These are phyloP conservation scores for Diaporthe sp. DNA, from an alignment of 2,329 filamentous ascomycete genomes.

Conservation along the genomic window DNA sequence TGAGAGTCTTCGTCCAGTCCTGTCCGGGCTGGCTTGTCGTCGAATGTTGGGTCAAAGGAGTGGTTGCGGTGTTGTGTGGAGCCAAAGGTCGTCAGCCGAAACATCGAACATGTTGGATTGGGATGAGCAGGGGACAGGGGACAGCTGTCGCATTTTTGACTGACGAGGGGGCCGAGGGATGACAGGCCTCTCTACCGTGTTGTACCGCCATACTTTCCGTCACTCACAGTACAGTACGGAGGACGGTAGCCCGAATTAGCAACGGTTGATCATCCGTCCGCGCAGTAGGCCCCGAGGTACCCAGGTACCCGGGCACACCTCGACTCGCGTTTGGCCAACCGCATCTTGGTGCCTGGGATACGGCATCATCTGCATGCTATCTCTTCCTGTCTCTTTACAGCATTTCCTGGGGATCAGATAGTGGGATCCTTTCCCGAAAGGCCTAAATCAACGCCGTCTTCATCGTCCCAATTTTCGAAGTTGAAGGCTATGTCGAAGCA, in stretches of 20 bases:
- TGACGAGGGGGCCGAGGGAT: slow-evolving; percentile 29
- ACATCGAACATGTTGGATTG: slow-evolving; percentile 30
- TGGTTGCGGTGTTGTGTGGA: slow-evolving; percentile 2
- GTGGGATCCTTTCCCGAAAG: neutral
- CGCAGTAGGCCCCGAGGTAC: slow-evolving; percentile 1
- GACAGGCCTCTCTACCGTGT: neutral
- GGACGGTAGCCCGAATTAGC: slow-evolving; percentile 27
- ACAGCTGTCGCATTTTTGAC: slow-evolving; percentile 29
- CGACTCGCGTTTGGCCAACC: neutral
- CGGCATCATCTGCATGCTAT: neutral
- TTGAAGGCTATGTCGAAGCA: neutral
- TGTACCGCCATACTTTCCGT: neutral
- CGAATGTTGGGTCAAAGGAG: slow-evolving; percentile 15
- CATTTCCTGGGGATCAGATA: neutral
- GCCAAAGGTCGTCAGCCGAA: slow-evolving; percentile 28
- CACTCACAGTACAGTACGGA: slow-evolving; percentile 2
- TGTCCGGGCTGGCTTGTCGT: slow-evolving; percentile 6
- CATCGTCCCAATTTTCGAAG: neutral
- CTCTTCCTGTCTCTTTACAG: too few relatives aligned
- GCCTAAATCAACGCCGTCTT: neutral
- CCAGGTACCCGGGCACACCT: neutral
- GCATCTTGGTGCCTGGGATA: neutral
- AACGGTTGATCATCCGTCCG: slow-evolving; percentile 17
- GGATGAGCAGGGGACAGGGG: slow-evolving; percentile 32
- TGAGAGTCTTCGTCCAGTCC: slow-evolving; percentile 13